phyloP scores from a whole-genome alignment of 169 alveolate genomes.

The Amoebophrya sp. region DNA sequence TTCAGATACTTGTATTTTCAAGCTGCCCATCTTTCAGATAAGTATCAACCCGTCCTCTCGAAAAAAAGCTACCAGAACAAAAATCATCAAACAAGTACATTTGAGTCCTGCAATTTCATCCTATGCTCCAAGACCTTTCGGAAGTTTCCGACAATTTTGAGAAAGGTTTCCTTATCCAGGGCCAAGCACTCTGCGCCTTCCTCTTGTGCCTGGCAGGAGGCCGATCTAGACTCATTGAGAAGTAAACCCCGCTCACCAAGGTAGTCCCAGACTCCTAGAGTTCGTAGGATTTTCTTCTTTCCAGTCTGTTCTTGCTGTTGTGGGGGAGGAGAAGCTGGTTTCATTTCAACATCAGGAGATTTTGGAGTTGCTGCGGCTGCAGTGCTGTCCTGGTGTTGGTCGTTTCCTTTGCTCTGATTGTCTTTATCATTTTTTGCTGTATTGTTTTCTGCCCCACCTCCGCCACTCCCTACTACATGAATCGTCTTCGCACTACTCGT shows the following conservation, averaged over 20 bases:
- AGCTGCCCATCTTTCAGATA: no score
- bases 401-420: no score
- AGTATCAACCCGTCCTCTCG: no score
- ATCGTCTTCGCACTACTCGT: neutral
- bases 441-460: neutral
- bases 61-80: no score
- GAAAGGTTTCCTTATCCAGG: constrained; percentile 38
- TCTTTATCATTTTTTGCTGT: no score
- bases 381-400: no score
- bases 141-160: constrained; percentile 50
- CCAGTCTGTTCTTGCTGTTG: no score
- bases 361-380: neutral
- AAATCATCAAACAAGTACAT: neutral
- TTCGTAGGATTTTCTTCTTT: no score
- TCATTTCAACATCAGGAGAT: no score
- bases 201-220: neutral
- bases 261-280: neutral
- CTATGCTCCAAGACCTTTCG: constrained; percentile 52
- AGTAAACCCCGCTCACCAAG: neutral
- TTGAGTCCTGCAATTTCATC: constrained; percentile 55
- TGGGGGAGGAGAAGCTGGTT: no score
- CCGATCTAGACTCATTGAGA: neutral
- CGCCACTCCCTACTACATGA: neutral
- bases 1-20: no score
- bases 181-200: neutral